A percentile compares a stretch with the other conserved stretches of the same genome.
These are phyloP conservation scores for Zoysia pacifica DNA, from an alignment of 176 grass and related monocot species.

Conservation along the genomic window DNA sequence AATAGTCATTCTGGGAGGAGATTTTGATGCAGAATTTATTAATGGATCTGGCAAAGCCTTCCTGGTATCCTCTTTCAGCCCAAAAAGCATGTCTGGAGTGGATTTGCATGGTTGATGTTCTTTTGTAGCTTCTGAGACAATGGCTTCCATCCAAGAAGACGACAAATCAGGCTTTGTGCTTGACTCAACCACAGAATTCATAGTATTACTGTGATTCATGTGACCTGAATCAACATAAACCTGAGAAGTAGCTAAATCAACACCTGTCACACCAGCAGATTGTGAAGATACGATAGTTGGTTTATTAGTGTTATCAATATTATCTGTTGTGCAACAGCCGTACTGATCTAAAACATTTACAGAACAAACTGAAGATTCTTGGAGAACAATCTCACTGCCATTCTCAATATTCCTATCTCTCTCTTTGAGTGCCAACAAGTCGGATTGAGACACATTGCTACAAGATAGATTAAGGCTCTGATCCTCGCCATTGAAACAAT, in stretches of 20 bases:
- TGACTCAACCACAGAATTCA: constrained; percentile 30
- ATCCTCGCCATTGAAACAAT: constrained; percentile 41
- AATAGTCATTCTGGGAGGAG: constrained; percentile 32
- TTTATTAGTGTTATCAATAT: constrained; percentile 26
- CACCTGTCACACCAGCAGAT: constrained; percentile 35
- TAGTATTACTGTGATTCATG: constrained; percentile 18
- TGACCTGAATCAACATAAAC: constrained; percentile 34
- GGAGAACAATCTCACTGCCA: constrained; percentile 21
- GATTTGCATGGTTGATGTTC: constrained; percentile 44
- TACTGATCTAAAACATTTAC: constrained; percentile 35
- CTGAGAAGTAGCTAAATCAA: constrained; percentile 39
- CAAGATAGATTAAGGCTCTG: constrained; percentile 30
- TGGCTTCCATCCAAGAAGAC: constrained; percentile 41
- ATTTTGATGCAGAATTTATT: constrained; percentile 38
- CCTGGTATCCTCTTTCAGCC: constrained; percentile 36
- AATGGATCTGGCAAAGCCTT: constrained; percentile 40
- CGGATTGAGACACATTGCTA: constrained; percentile 22
- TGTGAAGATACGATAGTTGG: constrained; percentile 35
- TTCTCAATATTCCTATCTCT: constrained; percentile 17
- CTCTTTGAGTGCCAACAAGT: constrained; percentile 35
- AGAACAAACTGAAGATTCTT: constrained; percentile 28
- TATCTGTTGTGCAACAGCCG: constrained; percentile 21
- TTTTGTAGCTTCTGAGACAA: constrained; percentile 51
- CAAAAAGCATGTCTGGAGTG: constrained; percentile 39
- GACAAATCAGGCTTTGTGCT: constrained; percentile 33